phyloP scores from a whole-genome alignment of 257 asterid species.

The Solanum verrucosum region DNA sequence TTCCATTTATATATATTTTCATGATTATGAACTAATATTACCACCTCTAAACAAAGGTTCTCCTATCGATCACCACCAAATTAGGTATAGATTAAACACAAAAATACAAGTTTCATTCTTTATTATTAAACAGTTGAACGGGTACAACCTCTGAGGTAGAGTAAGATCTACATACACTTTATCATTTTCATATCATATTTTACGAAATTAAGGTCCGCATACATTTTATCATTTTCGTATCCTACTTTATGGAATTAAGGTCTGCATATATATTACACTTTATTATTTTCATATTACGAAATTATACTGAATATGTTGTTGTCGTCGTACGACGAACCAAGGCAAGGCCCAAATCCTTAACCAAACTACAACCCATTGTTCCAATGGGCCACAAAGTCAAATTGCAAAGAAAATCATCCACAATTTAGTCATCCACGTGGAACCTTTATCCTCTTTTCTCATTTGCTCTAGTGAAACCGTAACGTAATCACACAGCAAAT shows the following conservation, averaged over 20 bases:
- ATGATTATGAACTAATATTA: not conserved
- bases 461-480: constrained; percentile 22
- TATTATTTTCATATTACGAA: too few relatives aligned
- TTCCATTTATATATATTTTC: not conserved
- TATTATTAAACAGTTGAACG: not conserved
- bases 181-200: too few relatives aligned
- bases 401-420: not conserved
- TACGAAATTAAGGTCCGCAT: too few relatives aligned
- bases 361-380: not conserved
- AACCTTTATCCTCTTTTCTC: constrained; percentile 7
- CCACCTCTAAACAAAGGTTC: not conserved
- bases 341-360: not conserved
- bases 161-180: too few relatives aligned
- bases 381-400: not conserved
- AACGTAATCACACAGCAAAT: not conserved
- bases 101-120: not conserved
- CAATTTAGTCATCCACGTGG: constrained; percentile 19
- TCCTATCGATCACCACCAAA: not conserved
- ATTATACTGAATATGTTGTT: not conserved
- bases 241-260: too few relatives aligned
- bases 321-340: not conserved
- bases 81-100: not conserved
- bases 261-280: too few relatives aligned
- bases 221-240: too few relatives aligned
- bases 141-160: not conserved